Base-by-base conservation (phyloP, 768 basidiomycete species). In the Cubamyces sp. region DNA sequence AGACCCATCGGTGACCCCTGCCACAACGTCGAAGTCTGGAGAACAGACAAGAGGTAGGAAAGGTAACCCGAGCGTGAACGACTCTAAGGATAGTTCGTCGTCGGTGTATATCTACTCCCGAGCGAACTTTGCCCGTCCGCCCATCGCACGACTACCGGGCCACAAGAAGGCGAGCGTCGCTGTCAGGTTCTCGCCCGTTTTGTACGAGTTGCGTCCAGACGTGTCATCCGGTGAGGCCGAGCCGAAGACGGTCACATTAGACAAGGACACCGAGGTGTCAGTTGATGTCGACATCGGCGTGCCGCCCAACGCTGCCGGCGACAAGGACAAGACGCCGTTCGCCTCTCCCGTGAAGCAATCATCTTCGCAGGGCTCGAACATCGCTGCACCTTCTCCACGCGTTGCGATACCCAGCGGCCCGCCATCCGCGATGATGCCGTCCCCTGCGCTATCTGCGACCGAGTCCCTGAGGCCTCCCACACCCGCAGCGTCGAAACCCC, bases 91-190 rank as follows among this genome's bases (percentile, higher is more conserved):
- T 19, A 53, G 75, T 19, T 75, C 78, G 0, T 80, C 87, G 4
- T 86, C 85, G 3, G 96, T 98, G 28, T 98, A 92, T 78, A 92
- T 99, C 68, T 98, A 98, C 76, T 92, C 95, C 8, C 85, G 97
- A 34, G 93, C 93, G 43, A 98, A 97, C 76, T 92, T 99, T 74
- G 87, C 94, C 0, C 81, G 92, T 45, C 91, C 94, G 0, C 96
- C 97, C 0, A 86, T 98, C 60, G 97, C 95, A 15, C 95, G 96
- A 71, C 79, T 98, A 5, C 96, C 97, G 3, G 97, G 97, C 1
- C 93, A 98, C 79, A 94, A 94, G 76, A 97, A 96, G 68, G 90
- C 96, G 0, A 94, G 91, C 67, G 90, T 98, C 3, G 96, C 92
- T 0, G 94, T 99, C 40, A 81, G 88, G 48, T 99, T 98, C 75